Evolutionary conservation across 2,329 filamentous ascomycete genomes (phyloP).

Genomic region (Parasarocladium wereldwijsianum): DNA sequence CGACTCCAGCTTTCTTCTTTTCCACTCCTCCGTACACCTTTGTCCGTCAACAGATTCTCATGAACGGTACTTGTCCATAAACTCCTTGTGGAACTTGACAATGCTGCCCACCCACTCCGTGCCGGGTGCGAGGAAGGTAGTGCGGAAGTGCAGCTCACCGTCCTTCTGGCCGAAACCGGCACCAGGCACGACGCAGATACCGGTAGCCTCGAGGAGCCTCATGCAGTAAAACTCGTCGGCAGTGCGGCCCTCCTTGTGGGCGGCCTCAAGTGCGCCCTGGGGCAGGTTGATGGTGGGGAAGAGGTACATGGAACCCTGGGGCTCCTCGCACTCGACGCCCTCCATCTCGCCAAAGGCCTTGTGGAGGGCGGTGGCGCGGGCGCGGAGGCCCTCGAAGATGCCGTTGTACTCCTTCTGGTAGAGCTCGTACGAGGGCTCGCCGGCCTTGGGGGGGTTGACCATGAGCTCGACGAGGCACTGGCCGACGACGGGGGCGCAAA

Average conservation of each 20-base stretch:
- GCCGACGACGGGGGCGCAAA: constrained; percentile 88
- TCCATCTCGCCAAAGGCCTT: constrained; percentile 90
- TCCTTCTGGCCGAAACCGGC: constrained; percentile 90
- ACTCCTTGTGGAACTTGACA: constrained; percentile 78
- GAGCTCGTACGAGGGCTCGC: constrained; percentile 69
- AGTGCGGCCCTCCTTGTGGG: constrained; percentile 54
- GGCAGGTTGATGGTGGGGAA: constrained; percentile 87
- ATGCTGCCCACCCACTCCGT: constrained; percentile 88
- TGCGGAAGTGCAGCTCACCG: constrained; percentile 83
- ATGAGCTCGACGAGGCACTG: constrained; percentile 96
- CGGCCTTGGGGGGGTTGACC: constrained; percentile 82
- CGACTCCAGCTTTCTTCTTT: too few species aligned
- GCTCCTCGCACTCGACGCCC: constrained; percentile 77
- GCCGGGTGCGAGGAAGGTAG: constrained; percentile 89
- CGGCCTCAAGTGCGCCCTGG: constrained; percentile 60
- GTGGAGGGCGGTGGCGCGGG: constrained; percentile 74
- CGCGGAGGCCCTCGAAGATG: constrained; percentile 65
- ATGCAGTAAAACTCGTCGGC: constrained; percentile 93
- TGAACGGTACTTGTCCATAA: constrained; percentile 66
- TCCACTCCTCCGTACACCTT: too few species aligned
- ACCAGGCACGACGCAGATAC: constrained; percentile 86
- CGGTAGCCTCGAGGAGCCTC: constrained; percentile 79
- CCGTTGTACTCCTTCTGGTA: constrained; percentile 75
- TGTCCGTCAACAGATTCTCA: too few species aligned
- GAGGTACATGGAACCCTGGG: constrained; percentile 96